phyloP scores from a whole-genome alignment of 1,284 basidiomycete species.

The Kalmanozyma brasiliensis region DNA sequence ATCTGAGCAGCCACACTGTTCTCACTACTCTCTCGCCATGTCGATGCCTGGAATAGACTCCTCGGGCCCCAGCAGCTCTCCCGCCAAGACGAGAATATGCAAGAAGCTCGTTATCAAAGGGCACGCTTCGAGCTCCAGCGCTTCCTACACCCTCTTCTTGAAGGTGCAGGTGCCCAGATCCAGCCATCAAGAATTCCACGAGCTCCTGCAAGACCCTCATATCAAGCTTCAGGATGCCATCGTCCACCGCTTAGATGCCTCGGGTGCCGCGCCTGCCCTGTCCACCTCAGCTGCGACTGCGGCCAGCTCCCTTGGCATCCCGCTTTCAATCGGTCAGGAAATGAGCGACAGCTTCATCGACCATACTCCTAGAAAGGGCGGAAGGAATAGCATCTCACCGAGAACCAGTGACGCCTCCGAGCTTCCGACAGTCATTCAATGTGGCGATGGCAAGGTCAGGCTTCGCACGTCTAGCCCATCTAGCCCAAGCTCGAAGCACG shows the following conservation, averaged over 20 bases:
- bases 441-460: conserved; percentile 12
- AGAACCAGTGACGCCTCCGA: not conserved
- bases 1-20: conserved; percentile 6
- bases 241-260: conserved; percentile 33
- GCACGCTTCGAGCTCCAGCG: conserved; percentile 25
- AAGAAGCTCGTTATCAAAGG: conserved; percentile 49
- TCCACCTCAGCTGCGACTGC: conserved; percentile 38
- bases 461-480: conserved; percentile 6
- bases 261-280: conserved; percentile 36
- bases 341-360: conserved; percentile 34
- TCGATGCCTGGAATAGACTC: not conserved
- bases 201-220: conserved; percentile 10
- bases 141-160: conserved; percentile 38
- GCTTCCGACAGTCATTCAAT: conserved; percentile 9
- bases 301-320: conserved; percentile 32
- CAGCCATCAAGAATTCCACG: conserved; percentile 1
- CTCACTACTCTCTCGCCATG: conserved; percentile 13
- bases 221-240: conserved; percentile 25
- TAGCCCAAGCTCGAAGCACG: conserved; percentile 17
- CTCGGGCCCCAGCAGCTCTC: conserved; percentile 3
- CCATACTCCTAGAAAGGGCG: not conserved
- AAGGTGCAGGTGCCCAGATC: conserved; percentile 22
- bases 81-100: conserved; percentile 22
- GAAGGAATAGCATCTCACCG: not conserved
- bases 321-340: conserved; percentile 30